phyloP scores from a whole-genome alignment of 805 yeast genomes.

The Kazachstania africana region DNA sequence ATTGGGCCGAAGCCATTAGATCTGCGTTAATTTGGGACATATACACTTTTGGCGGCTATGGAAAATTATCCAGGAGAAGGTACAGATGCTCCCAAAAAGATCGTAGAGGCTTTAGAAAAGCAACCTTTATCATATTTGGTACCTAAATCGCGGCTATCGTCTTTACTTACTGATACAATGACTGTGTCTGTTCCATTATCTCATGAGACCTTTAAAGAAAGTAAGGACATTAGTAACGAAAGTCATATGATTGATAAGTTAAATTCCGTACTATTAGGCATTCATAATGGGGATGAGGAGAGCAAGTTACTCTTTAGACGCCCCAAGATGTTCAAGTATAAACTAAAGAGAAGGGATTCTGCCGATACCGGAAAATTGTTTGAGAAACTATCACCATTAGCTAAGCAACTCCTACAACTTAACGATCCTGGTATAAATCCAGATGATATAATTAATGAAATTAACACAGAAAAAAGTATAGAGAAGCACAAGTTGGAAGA shows the following conservation, averaged over 20 bases:
- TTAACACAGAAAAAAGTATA: background rate
- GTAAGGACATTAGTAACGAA: no score
- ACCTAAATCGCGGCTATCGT: slow-evolving; percentile 18
- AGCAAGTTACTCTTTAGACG: no score
- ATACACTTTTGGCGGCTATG: slow-evolving; percentile 26
- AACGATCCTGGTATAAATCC: slow-evolving; percentile 2
- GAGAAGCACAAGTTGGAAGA: slow-evolving; percentile 4
- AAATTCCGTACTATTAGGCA: background rate
- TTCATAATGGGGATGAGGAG: background rate
- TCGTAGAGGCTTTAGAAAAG: slow-evolving; percentile 15
- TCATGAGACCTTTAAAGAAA: no score
- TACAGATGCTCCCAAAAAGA: slow-evolving; percentile 15
- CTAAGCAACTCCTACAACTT: slow-evolving; percentile 7
- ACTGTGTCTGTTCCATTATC: slow-evolving; percentile 2
- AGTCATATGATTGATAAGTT: background rate
- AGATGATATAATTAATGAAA: background rate
- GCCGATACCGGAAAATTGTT: slow-evolving; percentile 4
- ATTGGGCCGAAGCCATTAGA: no score
- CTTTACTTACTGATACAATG: slow-evolving; percentile 8
- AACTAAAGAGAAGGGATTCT: background rate
- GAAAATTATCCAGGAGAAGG: slow-evolving; percentile 22
- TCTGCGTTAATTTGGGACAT: no score
- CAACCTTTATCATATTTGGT: slow-evolving; percentile 20
- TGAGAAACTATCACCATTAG: slow-evolving; percentile 16
- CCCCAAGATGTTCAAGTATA: no score